Evolutionary conservation across 257 asterid species (phyloP).

Genomic region (Knoxia roxburghii): DNA sequence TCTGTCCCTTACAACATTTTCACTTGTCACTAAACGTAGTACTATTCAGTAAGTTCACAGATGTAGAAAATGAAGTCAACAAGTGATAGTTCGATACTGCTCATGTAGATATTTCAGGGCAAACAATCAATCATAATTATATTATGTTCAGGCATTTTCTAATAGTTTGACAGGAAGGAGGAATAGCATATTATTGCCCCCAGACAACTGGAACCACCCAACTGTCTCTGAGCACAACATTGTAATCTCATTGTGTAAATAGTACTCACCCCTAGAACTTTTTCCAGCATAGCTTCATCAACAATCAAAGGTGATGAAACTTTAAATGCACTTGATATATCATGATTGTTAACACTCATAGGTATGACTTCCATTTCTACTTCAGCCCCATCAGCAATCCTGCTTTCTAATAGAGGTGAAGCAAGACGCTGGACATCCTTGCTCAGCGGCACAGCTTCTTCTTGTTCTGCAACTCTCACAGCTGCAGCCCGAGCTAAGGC

Average conservation of each 20-base stretch:
- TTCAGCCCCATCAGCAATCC: conserved; percentile 88
- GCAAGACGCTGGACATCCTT: conserved; percentile 80
- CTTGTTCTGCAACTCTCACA: conserved; percentile 85
- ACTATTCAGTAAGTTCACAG: neutral
- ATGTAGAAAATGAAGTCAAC: neutral
- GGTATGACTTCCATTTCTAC: conserved; percentile 98
- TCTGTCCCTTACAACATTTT: neutral
- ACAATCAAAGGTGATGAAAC: conserved; percentile 60
- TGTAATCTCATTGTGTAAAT: conserved; percentile 2
- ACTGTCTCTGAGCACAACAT: neutral
- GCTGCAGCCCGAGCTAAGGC: conserved; percentile 99
- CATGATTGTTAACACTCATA: conserved; percentile 75
- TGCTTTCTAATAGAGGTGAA: conserved; percentile 74
- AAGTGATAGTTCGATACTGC: neutral
- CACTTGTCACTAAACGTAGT: neutral
- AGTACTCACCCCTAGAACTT: conserved; percentile 91
- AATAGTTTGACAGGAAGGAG: neutral
- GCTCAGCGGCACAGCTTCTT: conserved; percentile 69
- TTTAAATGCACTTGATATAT: conserved; percentile 64
- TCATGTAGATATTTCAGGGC: neutral
- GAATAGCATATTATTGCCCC: neutral
- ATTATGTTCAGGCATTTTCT: neutral
- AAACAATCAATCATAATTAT: neutral
- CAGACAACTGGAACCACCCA: neutral
- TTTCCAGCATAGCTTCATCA: conserved; percentile 93